Base-by-base conservation (phyloP, 805 yeast species). In the Pichia sporocuriosa region DNA sequence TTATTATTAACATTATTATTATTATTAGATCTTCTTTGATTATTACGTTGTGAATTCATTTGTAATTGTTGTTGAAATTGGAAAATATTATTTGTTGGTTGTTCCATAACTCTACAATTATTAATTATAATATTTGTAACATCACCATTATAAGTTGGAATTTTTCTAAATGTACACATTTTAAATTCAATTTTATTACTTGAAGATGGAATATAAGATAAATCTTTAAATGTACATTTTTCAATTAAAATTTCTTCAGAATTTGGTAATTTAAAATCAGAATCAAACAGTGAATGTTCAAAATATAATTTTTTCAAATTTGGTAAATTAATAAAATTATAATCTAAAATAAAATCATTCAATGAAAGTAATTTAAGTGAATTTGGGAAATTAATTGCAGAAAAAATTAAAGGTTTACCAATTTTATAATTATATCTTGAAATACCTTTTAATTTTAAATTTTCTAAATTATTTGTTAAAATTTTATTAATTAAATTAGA, bases 241-340 rank as follows among this genome's bases (percentile, higher is more conserved):
- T 57, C 62, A 35, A 57, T 57, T 17, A 54, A 40, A 36, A 56
- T 52, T 40, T 56, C 59, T 38, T 53, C 53, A 4, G 59, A 52
- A 29, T 39, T 44, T 5, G 62, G 62, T 34, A 57, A 44, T 40
- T 49, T 51, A 44, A 56, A 57, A 31, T 57, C 59, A 1, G 58
- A 54, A 42, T 57, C 62, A 42, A 57, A 53, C 37, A 57, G 45
- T n/a, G 62, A 57, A 35, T 57, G 62, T 33, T 57, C 62, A 37
- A 57, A 47, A 37, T 50, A 55, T 13, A 57, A 35, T 32, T 47
- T 57, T 37, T 49, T 49, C 40, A 57, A 48, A 19, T 51, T 45
- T 24, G 59, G 58, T 27, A 57, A 42, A 28, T 47, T 46, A 15
- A 48, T 45, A 33, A 51, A 53, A 44, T 57, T 57, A 40, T 50